Base-by-base conservation (phyloP, 192 early-diverging fungal genomes). In the Borealophlyctis nickersoniae region DNA sequence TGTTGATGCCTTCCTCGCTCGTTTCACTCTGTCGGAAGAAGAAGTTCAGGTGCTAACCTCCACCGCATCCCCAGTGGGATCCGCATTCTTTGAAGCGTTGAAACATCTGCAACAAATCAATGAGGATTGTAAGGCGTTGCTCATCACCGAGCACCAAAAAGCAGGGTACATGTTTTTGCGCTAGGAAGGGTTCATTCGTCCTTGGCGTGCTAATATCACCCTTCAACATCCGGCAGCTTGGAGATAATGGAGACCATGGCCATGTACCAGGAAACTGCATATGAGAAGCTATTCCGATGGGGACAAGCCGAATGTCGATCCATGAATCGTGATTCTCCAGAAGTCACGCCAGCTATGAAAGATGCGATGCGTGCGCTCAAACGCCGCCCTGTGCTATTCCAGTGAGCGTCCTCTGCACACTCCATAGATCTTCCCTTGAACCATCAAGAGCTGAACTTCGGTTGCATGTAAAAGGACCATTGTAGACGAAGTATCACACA, bases 221-320 rank as follows among this genome's bases (percentile, higher is more conserved):
- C 19, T 45, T 13, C 9, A 7, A 19, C 19, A 19, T 13, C 19
- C 39, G 39, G 23, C 56, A 86, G 87, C 0, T 56, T 88, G 32
- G 88, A 91, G 53, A 91, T 93, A 66, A 86, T 93, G 83, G 89
- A 91, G 57, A 77, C 74, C 1, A 81, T 89, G 74, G 73, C 83
- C 14, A 52, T 72, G 9, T 86, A 83, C 67, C 87, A 90, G 64
- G 90, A 90, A 53, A 77, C 77, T 4, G 89, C 88, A 0, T 93
- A 82, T 63, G 86, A 90, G 22, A 90, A 86, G 58, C 63, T 93
- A 28, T 88, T 84, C 66, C 69, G 81, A 24, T 93, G 91, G 91
- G 82, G 86, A 24, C 87, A 88, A 56, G 65, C 49, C 29, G 87
- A 91, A 60, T 86, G 84, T 64, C 75, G 85, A 36, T 75, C 78